Evolutionary conservation across 2,329 filamentous ascomycete genomes (phyloP).

Genomic region (Pseudocercospora pini-densiflorae): DNA sequence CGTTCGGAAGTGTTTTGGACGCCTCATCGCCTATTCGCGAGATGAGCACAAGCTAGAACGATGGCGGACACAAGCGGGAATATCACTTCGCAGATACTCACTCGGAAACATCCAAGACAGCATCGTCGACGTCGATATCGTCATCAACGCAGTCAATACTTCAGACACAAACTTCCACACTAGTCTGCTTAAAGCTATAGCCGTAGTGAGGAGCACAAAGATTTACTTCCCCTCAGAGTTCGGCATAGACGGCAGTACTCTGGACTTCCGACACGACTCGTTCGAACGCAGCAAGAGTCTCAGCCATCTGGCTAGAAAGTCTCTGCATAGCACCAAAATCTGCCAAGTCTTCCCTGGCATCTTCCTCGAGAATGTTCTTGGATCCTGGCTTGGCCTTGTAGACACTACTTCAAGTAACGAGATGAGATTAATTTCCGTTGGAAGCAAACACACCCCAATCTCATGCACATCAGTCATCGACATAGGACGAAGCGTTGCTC

Average conservation of each 20-base stretch:
- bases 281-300: slow-evolving; percentile 14
- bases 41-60: slow-evolving; percentile 4
- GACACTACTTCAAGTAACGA: not conserved
- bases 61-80: slow-evolving; percentile 1
- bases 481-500: slow-evolving; percentile 9
- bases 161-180: slow-evolving; percentile 8
- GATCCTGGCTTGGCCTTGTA: slow-evolving; percentile 13
- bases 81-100: not conserved
- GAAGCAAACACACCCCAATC: slow-evolving; percentile 8
- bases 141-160: slow-evolving; percentile 13
- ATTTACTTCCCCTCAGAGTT: slow-evolving; percentile 18
- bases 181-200: slow-evolving; percentile 12
- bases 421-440: slow-evolving; percentile 7
- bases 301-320: slow-evolving; percentile 1
- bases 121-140: slow-evolving; percentile 9
- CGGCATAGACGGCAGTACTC: slow-evolving; percentile 12
- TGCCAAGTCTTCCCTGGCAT: slow-evolving; percentile 16
- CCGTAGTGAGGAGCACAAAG: not conserved
- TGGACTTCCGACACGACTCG: slow-evolving; percentile 14
- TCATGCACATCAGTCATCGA: slow-evolving; percentile 10
- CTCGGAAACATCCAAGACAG: not conserved
- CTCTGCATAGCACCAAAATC: slow-evolving; percentile 10
- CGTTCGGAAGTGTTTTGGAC: slow-evolving; percentile 1
- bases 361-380: slow-evolving; percentile 12
- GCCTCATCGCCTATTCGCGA: slow-evolving; percentile 8